Conservation (phyloP, 2,329 filamentous ascomycete species). For the Colletotrichum paranaense region DNA sequence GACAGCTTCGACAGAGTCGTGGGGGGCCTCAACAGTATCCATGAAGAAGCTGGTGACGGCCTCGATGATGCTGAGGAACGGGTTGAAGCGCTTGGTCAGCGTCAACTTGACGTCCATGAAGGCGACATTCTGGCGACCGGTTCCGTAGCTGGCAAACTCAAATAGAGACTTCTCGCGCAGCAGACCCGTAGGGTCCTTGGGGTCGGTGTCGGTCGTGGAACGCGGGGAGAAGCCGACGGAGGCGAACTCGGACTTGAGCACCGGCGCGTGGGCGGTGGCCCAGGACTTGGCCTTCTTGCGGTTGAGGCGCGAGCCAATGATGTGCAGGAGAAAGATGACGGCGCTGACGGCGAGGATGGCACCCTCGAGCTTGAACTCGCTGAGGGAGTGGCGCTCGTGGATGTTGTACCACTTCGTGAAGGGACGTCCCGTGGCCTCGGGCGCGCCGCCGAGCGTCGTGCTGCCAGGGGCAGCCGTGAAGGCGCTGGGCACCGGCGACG, state of each 20-base stretch:
- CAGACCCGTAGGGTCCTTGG: constrained; percentile 56
- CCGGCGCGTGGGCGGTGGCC: constrained; percentile 78
- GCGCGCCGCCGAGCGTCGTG: constrained; percentile 55
- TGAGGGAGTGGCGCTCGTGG: constrained; percentile 86
- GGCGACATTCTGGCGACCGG: constrained; percentile 91
- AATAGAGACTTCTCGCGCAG: constrained; percentile 89
- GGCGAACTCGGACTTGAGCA: constrained; percentile 85
- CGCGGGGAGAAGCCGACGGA: constrained; percentile 82
- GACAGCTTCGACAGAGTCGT: constrained; percentile 80
- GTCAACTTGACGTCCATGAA: constrained; percentile 89
- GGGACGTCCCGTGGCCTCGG: constrained; percentile 65
- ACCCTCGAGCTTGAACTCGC: constrained; percentile 90
- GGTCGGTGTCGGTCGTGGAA: constrained; percentile 58
- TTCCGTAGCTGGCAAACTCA: constrained; percentile 89
- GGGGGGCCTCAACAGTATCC: constrained; percentile 76
- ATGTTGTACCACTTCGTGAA: constrained; percentile 98
- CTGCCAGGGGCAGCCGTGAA: constrained; percentile 56
- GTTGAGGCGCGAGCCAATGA: constrained; percentile 85
- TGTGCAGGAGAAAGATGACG: constrained; percentile 80
- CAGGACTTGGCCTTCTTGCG: constrained; percentile 83
- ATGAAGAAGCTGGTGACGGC: constrained; percentile 78
- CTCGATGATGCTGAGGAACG: constrained; percentile 72
- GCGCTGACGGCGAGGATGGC: constrained; percentile 81
- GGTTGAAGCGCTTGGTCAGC: constrained; percentile 89
- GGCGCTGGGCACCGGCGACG: constrained; percentile 61